A percentile compares a stretch with the other conserved stretches of the same genome.
These are phyloP conservation scores for Trichoderma sp. DNA, from an alignment of 2,329 filamentous ascomycete genomes.

Conservation along the genomic window DNA sequence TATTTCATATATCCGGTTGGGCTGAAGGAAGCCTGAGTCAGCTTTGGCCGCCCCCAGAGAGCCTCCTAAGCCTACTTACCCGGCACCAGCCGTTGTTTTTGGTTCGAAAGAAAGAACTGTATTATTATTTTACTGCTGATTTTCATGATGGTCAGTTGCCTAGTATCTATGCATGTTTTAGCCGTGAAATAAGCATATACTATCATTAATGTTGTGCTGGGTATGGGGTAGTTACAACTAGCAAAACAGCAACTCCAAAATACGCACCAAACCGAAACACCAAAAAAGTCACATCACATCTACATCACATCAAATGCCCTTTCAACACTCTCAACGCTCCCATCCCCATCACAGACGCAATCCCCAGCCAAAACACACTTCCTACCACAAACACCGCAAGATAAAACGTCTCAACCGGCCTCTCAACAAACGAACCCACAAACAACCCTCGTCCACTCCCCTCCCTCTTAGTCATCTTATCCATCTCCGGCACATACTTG, in stretches of 20 bases:
- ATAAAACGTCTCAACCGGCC: slow-evolving; percentile 30
- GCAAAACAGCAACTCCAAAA: not conserved
- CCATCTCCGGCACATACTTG: slow-evolving; percentile 32
- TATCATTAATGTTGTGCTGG: not conserved
- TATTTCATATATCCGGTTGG: not conserved
- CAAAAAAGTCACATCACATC: not conserved
- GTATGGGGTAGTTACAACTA: not conserved
- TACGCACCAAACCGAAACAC: not conserved
- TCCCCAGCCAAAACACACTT: not conserved
- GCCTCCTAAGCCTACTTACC: not conserved
- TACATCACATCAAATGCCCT: no score
- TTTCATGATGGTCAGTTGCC: not conserved
- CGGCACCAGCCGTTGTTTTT: not conserved
- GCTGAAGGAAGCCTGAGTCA: not conserved
- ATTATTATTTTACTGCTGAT: not conserved
- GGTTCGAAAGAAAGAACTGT: not conserved
- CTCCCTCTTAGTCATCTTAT: slow-evolving; percentile 26
- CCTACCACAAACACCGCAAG: slow-evolving; percentile 27
- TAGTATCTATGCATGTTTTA: not conserved
- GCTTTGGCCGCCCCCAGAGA: not conserved
- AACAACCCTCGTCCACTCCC: slow-evolving; percentile 22
- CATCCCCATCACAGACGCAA: not conserved
- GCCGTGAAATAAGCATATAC: not conserved
- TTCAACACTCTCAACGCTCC: no score
- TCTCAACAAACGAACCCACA: slow-evolving; percentile 18